Percentiles rank a stretch among this genome's conserved stretches.
Evolutionary conservation across 2,329 filamentous ascomycete genomes (phyloP).

Genomic region (Penicillium sp.): DNA sequence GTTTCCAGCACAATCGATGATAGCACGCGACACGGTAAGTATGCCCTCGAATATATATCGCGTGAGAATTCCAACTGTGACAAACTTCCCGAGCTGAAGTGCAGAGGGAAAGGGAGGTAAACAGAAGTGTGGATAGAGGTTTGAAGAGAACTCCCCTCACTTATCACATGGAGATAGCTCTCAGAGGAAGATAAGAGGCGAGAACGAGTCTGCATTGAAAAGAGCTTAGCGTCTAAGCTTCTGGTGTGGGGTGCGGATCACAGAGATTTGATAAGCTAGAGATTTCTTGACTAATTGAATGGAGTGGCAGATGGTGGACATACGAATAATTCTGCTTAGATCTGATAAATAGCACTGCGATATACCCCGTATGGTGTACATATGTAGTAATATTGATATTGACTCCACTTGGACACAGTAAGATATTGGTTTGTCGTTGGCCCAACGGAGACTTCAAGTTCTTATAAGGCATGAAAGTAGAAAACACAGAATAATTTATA

Average conservation of each 20-base stretch:
- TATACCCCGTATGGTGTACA: no score
- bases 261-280: slow-evolving; percentile 8
- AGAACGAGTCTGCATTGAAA: slow-evolving; percentile 1
- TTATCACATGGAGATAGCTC: slow-evolving; percentile 14
- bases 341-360: neutral
- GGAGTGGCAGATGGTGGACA: neutral
- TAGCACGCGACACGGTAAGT: neutral
- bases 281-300: slow-evolving; percentile 5
- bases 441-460: neutral
- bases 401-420: no score
- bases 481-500: neutral
- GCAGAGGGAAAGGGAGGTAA: neutral
- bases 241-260: slow-evolving; percentile 11
- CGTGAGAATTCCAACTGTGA: neutral
- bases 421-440: no score
- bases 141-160: neutral
- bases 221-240: slow-evolving; percentile 9
- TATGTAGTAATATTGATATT: no score
- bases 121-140: neutral
- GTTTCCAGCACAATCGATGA: neutral
- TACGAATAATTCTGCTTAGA: neutral
- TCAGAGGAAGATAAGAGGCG: slow-evolving; percentile 5
- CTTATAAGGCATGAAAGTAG: neutral
- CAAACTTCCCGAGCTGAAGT: neutral
- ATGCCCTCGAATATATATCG: neutral